Evolutionary conservation across 2,329 filamentous ascomycete genomes (phyloP).

Genomic region (Colletotrichum sp.): DNA sequence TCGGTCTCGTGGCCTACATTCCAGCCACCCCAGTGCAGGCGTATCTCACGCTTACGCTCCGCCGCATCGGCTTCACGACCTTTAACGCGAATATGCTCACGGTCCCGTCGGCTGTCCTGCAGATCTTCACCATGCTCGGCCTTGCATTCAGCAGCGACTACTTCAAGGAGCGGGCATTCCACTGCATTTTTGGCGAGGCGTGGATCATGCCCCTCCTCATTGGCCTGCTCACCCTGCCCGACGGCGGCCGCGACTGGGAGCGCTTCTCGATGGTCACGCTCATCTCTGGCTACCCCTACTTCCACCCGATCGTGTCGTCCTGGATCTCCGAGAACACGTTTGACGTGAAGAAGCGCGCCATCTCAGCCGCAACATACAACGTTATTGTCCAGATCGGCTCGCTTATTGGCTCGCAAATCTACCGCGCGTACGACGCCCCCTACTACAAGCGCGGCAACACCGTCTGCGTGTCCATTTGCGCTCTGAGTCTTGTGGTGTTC

Average conservation of each 20-base stretch:
- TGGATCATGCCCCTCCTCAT: constrained; percentile 62
- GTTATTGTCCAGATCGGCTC: constrained; percentile 48
- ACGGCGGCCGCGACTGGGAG: constrained; percentile 52
- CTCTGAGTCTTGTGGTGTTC: constrained; percentile 54
- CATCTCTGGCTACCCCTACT: constrained; percentile 61
- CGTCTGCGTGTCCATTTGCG: constrained; percentile 57
- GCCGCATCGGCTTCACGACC: constrained; percentile 33
- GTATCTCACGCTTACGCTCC: constrained; percentile 31
- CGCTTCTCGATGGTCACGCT: constrained; percentile 57
- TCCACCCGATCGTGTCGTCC: constrained; percentile 57
- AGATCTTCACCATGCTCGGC: constrained; percentile 53
- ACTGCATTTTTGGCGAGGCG: constrained; percentile 51
- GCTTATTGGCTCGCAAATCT: constrained; percentile 51
- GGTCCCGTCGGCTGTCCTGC: constrained; percentile 52
- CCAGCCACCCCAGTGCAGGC: constrained; percentile 26
- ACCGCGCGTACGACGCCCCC: constrained; percentile 55
- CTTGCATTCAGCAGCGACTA: constrained; percentile 56
- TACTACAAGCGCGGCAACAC: constrained; percentile 64
- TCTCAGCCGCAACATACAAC: constrained; percentile 59
- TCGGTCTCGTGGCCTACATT: constrained; percentile 48
- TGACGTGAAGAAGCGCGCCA: constrained; percentile 53
- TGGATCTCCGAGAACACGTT: constrained; percentile 57
- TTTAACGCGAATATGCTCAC: constrained; percentile 52
- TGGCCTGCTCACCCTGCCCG: constrained; percentile 46
- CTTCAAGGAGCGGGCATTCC: constrained; percentile 52